Base-by-base conservation (phyloP, 495 filamentous ascomycete species). In the Xylaria scruposa region DNA sequence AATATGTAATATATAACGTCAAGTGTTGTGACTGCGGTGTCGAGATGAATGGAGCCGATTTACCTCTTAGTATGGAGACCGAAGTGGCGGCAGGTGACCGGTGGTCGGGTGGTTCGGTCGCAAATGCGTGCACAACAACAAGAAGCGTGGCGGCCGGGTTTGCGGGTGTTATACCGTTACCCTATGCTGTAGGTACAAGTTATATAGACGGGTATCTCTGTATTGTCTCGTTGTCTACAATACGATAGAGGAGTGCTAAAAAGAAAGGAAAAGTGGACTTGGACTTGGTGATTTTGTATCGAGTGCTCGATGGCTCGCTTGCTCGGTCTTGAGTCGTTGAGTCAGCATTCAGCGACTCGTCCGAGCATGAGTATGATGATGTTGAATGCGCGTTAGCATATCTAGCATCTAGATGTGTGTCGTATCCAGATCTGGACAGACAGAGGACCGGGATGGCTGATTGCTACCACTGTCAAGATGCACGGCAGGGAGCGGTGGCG, bases 1-100 rank as follows among this genome's bases (percentile, higher is more conserved):
- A 56, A n/a, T 44, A 53, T 36, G 49, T 4, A 66, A 66, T 36
- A 53, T 56, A 29, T 56, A 17, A 31, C 54, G 67, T 36, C 40
- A 59, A 47, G 66, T 51, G 12, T 56, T 58, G 26, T 68, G 40
- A 68, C 53, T 68, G 66, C 66, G 66, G 40, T 40, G 36, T 56
- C 33, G 53, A 68, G 66, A 59, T 58, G 66, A 53, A 58, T 46
- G 65, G n/a, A 67, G 46, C 65, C n/a, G 49, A 26, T 12, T 44
- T 67, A 54, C 33, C 36, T 59, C 44, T 56, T 58, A 29, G 65
- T 56, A 68, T 19, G 66, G 21, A 59, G 51, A 31, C 40, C 21
- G 49, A 53, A n/a, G 66, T 67, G 66, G 51, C 53, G 40, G 53
- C 12, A 60, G 58, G 42, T 49, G 24, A 33, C 21, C n/a, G 26